These are phyloP conservation scores for Furcasterigmium sp. DNA, from an alignment of 2,329 filamentous ascomycete genomes.

Conservation along the genomic window DNA sequence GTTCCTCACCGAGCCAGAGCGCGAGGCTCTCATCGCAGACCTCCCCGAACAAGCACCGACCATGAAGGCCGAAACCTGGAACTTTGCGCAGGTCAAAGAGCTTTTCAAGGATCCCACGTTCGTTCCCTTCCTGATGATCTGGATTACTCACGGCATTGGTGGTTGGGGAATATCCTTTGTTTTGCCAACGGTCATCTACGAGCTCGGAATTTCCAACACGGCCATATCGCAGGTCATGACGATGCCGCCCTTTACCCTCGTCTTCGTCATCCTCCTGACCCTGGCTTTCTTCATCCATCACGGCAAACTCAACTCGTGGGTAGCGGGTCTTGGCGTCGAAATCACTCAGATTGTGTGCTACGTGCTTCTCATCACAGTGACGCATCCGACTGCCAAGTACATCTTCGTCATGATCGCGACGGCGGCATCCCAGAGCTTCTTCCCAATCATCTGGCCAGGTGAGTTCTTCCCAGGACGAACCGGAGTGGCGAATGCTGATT, in stretches of 20 bases:
- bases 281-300: conserved; percentile 16
- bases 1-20: conserved; percentile 15
- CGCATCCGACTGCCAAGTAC: conserved; percentile 25
- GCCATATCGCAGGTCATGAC: conserved; percentile 21
- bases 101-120: conserved; percentile 16
- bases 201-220: conserved; percentile 17
- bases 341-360: conserved; percentile 29
- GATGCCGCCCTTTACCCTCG: conserved; percentile 17
- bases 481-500: too few species aligned
- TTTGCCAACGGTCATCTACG: conserved; percentile 20
- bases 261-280: conserved; percentile 18
- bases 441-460: conserved; percentile 31
- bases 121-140: conserved; percentile 17
- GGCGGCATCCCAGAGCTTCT: conserved; percentile 29
- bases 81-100: conserved; percentile 13
- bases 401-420: conserved; percentile 33
- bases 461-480: too few species aligned
- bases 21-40: conserved; percentile 13
- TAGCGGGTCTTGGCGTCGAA: conserved; percentile 21
- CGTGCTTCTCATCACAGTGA: conserved; percentile 29
- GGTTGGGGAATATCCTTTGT: conserved; percentile 21
- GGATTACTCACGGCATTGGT: conserved; percentile 21
- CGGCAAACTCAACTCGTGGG: conserved; percentile 15
- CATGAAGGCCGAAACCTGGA: conserved; percentile 15
- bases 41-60: conserved; percentile 16